Base-by-base conservation (phyloP, 2,329 filamentous ascomycete genomes). In the Fusarium nelsonii region DNA sequence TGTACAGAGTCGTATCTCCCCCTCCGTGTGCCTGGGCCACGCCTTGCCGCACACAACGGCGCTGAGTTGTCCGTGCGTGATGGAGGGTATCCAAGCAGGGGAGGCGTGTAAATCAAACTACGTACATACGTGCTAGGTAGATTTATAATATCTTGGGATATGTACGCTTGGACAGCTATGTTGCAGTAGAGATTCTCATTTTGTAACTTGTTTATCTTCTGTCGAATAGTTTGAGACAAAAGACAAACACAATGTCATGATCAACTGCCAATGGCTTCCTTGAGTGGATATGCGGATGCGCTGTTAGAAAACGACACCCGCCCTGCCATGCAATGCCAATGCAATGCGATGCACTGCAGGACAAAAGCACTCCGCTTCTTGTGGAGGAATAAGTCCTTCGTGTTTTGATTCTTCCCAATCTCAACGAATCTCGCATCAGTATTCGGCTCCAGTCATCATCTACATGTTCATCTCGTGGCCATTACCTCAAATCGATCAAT, bases 31-130 rank as follows among this genome's bases (percentile, higher is more conserved):
- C 68, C 68, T 70, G 68, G 68, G 64, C 68, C 68, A 71, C 63
- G 64, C 63, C 64, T 61, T 70, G 55, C 54, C 68, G 67, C 67
- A 65, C 59, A 48, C 58, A 65, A 71, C 64, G 59, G 54, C 66
- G 63, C 65, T 77, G 75, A 75, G 75, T 77, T 77, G 75, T 76
- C 73, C 66, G 65, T 75, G 74, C 75, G 73, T 77, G 64, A 43
- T 74, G 75, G 75, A 75, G 74, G 75, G 69, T 61, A 69, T 69
- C 57, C 55, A 54, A 40, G 37, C 54, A 69, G 58, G 58, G 67
- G 59, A 68, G 65, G 66, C 26, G 66, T 70, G 66, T 63, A 48
- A 48, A 65, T 53, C 48, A 46, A 44, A 18, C 40, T 40, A 65
- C 23, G 16, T 58, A 58, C 11, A 7, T 28, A 44, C 43, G 49